Conservation (phyloP, 257 asterid genomes). For the Salvia rosmarinus region DNA sequence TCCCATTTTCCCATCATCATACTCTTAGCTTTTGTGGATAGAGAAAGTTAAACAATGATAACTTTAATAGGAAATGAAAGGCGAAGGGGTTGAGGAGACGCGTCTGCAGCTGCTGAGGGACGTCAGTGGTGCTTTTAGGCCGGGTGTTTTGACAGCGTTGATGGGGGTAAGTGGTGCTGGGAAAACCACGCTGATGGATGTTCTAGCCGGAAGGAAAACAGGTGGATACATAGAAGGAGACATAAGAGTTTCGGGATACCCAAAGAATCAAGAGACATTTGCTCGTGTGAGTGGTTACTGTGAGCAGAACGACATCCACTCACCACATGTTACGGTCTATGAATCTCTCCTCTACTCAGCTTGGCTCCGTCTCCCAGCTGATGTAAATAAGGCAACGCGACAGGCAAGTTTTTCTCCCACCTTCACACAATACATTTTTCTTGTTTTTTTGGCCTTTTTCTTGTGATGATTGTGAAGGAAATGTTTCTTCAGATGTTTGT, state of each 20-base stretch:
- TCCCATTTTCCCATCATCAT: neutral
- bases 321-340: constrained; percentile 69
- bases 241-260: constrained; percentile 64
- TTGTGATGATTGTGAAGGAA: neutral
- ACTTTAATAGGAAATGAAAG: constrained; percentile 60
- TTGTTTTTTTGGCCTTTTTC: neutral
- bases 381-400: constrained; percentile 48
- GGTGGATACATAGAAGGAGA: constrained; percentile 71
- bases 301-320: constrained; percentile 73
- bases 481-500: constrained; percentile 61
- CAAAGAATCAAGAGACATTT: constrained; percentile 64
- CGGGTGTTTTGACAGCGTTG: constrained; percentile 69
- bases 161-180: constrained; percentile 83
- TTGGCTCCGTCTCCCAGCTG: constrained; percentile 70
- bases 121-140: constrained; percentile 69
- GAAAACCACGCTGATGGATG: constrained; percentile 74
- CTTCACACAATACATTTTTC: neutral
- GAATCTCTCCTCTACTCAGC: constrained; percentile 71
- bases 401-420: constrained; percentile 42
- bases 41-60: neutral
- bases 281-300: constrained; percentile 77
- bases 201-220: constrained; percentile 69
- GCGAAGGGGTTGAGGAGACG: constrained; percentile 61
- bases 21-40: neutral
- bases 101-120: constrained; percentile 59